Base-by-base conservation (phyloP, 208 protist genomes). In the Leishmania arabica region DNA sequence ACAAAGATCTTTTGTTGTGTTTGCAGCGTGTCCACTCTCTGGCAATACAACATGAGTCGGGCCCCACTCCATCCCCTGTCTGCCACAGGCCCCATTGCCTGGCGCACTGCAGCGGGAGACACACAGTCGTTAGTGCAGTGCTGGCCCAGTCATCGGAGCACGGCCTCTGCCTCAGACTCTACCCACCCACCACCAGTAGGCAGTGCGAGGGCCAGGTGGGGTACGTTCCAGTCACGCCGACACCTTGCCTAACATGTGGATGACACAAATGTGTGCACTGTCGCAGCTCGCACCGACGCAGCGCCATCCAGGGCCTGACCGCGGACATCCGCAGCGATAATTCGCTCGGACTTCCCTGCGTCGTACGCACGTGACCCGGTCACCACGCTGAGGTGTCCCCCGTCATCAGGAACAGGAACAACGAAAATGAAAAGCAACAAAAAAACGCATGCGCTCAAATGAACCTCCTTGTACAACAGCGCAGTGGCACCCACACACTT, bases 401-500 rank as follows among this genome's bases (percentile, higher is more conserved):
- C 62, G 9, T 40, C 62, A 40, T 40, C 62, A 68, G 62, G 62
- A 15, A 53, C 45, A 73, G 24, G 11, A 1, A 21, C 21, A 34
- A 73, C 34, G 68, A 49, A 70, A 24, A 8, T 42, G 65, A 47
- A 45, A 70, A 45, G 4, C 6, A 45, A 7, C 6, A 45, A 34
- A 53, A 49, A 72, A 53, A 34, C 11, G 27, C 37, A 73, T 17
- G 42, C 11, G 11, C 42, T 54, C 27, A 49, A 15, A 21, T 49
- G 68, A 73, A 53, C 37, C 15, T 24, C 11, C 11, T 49, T 90
- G 47, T 90, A 88, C 47, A 90, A 79, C 74, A 75, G 62, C 45
- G 76, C 78, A 80, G 68, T 60, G 60, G 53, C 54, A 45, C 74
- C 8, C 7, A 17, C 68, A 51, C 42, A 31, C 68, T 51, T 34